Evolutionary conservation across 2,329 filamentous ascomycete species (phyloP).

Genomic region (Tolypocladium sp.): DNA sequence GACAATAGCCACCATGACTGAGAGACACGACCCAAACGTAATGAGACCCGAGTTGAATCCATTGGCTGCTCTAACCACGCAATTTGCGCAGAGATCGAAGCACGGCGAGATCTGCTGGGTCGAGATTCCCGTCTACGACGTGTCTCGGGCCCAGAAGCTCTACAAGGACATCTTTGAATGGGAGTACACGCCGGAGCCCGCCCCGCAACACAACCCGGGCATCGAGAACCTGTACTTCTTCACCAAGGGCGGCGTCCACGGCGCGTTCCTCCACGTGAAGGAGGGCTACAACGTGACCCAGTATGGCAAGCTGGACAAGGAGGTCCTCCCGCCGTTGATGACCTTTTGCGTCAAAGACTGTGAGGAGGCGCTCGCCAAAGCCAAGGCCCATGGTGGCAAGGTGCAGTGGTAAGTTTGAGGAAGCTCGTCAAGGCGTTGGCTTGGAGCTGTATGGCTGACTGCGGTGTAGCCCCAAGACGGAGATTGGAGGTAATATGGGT

Average conservation of each 20-base stretch:
- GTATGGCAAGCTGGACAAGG: conserved; percentile 11
- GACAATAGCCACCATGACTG: not conserved
- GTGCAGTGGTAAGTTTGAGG: conserved; percentile 21
- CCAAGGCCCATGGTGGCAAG: conserved; percentile 20
- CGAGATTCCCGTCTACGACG: conserved; percentile 26
- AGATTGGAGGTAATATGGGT: conserved; percentile 22
- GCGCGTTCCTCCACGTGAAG: conserved; percentile 24
- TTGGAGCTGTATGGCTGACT: not conserved
- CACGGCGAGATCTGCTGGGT: conserved; percentile 28
- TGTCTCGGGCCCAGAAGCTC: conserved; percentile 25
- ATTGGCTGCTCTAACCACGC: not conserved
- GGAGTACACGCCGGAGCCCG: conserved; percentile 15
- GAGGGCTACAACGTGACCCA: conserved; percentile 18
- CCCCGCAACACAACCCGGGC: conserved; percentile 10
- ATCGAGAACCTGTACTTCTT: conserved; percentile 24
- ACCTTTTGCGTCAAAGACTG: conserved; percentile 24
- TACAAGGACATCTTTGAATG: conserved; percentile 26
- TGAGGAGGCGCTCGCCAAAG: conserved; percentile 18
- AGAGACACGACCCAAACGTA: not conserved
- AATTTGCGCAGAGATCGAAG: not conserved
- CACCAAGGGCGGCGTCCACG: conserved; percentile 21
- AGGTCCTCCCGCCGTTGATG: conserved; percentile 19
- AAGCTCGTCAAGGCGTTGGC: not conserved
- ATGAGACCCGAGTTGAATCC: not conserved
- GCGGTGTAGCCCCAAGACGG: conserved; percentile 22